A percentile compares a stretch with the other conserved stretches of the same genome.
phyloP scores from a whole-genome alignment of 208 protist genomes.

The Leishmania mexicana region DNA sequence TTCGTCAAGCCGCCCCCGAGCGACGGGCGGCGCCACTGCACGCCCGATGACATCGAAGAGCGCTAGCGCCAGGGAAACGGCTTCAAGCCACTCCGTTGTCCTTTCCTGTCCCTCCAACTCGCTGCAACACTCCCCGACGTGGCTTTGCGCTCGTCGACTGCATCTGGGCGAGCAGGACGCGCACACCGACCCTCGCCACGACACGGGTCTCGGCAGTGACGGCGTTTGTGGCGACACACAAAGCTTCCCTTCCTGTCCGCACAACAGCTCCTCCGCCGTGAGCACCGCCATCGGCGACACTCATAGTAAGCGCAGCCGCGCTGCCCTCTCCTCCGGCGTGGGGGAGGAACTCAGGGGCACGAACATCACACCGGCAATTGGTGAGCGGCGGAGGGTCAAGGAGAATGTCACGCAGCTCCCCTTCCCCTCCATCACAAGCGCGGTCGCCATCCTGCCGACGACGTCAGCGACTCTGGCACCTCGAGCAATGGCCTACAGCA shows the following conservation, averaged over 20 bases:
- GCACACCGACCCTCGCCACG: slow-evolving; percentile 1
- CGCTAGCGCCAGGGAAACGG: not conserved
- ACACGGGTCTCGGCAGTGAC: slow-evolving; percentile 14
- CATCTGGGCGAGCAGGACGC: not conserved
- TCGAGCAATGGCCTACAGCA: slow-evolving; percentile 56
- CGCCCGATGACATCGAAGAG: not conserved
- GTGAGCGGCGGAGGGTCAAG: not conserved
- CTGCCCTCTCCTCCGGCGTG: not conserved
- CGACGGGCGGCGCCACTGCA: not conserved
- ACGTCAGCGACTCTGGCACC: slow-evolving; percentile 36
- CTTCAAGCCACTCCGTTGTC: not conserved
- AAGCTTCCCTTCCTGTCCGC: slow-evolving; percentile 19
- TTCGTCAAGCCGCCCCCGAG: not conserved
- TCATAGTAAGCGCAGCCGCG: slow-evolving; percentile 22
- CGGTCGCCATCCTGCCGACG: not conserved
- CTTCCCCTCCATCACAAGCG: not conserved
- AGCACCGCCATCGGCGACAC: slow-evolving; percentile 23
- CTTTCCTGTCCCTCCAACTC: slow-evolving; percentile 9
- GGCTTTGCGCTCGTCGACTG: slow-evolving; percentile 6
- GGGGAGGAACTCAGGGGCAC: slow-evolving; percentile 5
- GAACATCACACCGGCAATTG: not conserved
- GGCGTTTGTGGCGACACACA: slow-evolving; percentile 13
- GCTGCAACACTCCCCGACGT: slow-evolving; percentile 2
- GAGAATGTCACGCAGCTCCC: not conserved
- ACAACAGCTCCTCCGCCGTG: slow-evolving; percentile 23